These are phyloP conservation scores for Fusarium sarcochroum DNA, from an alignment of 2,329 filamentous ascomycete species.

Conservation along the genomic window DNA sequence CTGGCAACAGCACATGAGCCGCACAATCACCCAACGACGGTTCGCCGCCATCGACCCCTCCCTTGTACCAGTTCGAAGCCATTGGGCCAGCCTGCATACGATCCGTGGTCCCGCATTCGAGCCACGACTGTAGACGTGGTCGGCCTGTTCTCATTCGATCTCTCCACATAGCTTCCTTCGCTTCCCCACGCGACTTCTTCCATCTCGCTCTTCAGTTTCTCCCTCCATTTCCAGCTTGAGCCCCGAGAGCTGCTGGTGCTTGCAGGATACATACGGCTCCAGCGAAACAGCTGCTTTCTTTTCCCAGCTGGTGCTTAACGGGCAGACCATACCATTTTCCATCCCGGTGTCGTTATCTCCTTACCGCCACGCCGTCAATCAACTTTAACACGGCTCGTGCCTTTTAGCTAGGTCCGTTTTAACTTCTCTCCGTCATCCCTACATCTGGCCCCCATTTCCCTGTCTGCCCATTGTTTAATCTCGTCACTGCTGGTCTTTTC, in stretches of 20 bases:
- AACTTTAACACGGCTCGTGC: slow-evolving; percentile 38
- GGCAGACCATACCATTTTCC: slow-evolving; percentile 50
- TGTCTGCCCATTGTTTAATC: slow-evolving; percentile 35
- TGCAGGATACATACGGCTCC: slow-evolving; percentile 53
- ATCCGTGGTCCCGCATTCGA: slow-evolving; percentile 57
- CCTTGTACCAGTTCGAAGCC: slow-evolving; percentile 50
- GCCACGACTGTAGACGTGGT: slow-evolving; percentile 57
- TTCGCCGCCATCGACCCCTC: slow-evolving; percentile 48
- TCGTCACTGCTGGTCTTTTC: slow-evolving; percentile 36
- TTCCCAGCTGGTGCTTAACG: slow-evolving; percentile 42
- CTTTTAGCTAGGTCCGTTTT: slow-evolving; percentile 51
- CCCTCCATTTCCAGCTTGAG: slow-evolving; percentile 49
- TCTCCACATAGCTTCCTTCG: slow-evolving; percentile 51
- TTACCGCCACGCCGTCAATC: slow-evolving; percentile 49
- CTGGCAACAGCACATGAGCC: slow-evolving; percentile 46
- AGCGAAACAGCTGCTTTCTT: slow-evolving; percentile 51
- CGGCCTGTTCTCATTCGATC: slow-evolving; percentile 53
- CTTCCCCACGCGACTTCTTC: slow-evolving; percentile 55
- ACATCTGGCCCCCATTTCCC: slow-evolving; percentile 37
- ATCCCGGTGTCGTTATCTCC: slow-evolving; percentile 47
- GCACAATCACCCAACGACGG: slow-evolving; percentile 49
- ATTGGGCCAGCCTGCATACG: slow-evolving; percentile 57
- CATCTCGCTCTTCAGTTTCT: slow-evolving; percentile 52
- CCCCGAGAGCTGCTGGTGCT: slow-evolving; percentile 51
- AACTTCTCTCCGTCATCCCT: slow-evolving; percentile 38